A percentile compares a stretch with the other conserved stretches of the same genome.
Conservation (phyloP, 306 rosid genomes). For the Astragalus membranaceus region DNA sequence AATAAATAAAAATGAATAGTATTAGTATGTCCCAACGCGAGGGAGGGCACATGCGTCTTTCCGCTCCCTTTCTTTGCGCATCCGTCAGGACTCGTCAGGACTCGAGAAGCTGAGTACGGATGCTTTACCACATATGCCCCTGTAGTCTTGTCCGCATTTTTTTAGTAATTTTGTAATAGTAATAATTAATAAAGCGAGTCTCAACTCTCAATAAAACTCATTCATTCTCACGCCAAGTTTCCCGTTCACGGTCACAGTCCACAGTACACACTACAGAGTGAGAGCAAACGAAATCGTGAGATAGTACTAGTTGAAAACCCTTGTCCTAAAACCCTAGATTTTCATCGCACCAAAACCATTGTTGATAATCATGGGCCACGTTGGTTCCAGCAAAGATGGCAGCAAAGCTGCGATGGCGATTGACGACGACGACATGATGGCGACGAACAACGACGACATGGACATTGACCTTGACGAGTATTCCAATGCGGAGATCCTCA, state of each 20-base stretch:
- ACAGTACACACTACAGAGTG: not conserved
- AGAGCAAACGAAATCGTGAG: not conserved
- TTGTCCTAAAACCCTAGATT: not conserved
- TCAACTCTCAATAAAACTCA: not conserved
- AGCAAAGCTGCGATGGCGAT: not conserved
- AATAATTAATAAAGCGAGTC: not conserved
- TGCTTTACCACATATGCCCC: not conserved
- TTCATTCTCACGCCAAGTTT: not conserved
- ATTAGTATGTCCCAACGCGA: not conserved
- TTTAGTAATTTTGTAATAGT: not conserved
- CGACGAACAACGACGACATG: slow-evolving; percentile 17
- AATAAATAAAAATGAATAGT: too few species aligned
- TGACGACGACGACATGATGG: slow-evolving; percentile 7
- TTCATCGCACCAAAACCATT: not conserved
- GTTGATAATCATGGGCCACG: slow-evolving; percentile 36
- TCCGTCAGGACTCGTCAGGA: not conserved
- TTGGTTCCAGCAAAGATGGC: slow-evolving; percentile 44
- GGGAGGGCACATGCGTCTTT: slow-evolving; percentile 25
- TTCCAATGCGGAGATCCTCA: slow-evolving; percentile 8
- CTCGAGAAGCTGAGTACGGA: too few species aligned
- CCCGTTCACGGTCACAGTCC: not conserved
- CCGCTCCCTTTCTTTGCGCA: not conserved
- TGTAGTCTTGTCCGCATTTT: not conserved
- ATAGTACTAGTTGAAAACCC: not conserved
- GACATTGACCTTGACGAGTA: slow-evolving; percentile 12